A percentile compares a stretch with the other conserved stretches of the same genome.
These are phyloP conservation scores for Leishmania lainsoni DNA, from an alignment of 208 protist species.

Conservation along the genomic window DNA sequence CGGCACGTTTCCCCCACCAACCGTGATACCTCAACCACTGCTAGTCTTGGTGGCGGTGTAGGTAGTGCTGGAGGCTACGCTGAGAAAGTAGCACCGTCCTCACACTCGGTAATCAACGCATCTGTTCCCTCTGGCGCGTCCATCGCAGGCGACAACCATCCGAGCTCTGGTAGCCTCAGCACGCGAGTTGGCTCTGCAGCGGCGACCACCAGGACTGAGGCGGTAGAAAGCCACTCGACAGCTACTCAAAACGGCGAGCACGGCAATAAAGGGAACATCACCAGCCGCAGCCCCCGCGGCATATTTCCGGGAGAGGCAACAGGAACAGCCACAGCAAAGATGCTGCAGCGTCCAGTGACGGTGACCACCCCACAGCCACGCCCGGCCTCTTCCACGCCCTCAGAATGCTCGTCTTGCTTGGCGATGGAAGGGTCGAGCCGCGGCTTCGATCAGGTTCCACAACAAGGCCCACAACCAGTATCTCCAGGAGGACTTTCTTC, in stretches of 20 bases:
- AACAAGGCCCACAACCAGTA: background rate
- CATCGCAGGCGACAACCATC: background rate
- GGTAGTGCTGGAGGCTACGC: background rate
- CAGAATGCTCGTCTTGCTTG: background rate
- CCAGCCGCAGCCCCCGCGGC: background rate
- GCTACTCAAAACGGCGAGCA: background rate
- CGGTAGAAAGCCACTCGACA: background rate
- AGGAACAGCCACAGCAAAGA: background rate
- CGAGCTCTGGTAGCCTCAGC: background rate
- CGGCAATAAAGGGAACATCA: background rate
- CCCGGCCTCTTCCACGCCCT: background rate
- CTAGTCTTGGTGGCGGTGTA: background rate
- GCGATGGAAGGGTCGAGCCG: background rate
- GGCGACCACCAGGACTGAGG: background rate
- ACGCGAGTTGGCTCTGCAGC: background rate
- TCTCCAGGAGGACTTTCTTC: conserved; percentile 9
- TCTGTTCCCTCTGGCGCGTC: background rate
- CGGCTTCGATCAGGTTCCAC: background rate
- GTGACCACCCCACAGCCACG: background rate
- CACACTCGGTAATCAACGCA: background rate
- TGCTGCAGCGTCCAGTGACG: background rate
- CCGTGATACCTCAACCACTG: background rate
- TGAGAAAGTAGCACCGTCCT: background rate
- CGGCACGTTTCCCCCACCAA: background rate
- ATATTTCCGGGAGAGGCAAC: background rate